Evolutionary conservation across 495 filamentous ascomycete species (phyloP), one percentile per base, ranked within the genome.

Genomic region (Penicillium manginii): DNA sequence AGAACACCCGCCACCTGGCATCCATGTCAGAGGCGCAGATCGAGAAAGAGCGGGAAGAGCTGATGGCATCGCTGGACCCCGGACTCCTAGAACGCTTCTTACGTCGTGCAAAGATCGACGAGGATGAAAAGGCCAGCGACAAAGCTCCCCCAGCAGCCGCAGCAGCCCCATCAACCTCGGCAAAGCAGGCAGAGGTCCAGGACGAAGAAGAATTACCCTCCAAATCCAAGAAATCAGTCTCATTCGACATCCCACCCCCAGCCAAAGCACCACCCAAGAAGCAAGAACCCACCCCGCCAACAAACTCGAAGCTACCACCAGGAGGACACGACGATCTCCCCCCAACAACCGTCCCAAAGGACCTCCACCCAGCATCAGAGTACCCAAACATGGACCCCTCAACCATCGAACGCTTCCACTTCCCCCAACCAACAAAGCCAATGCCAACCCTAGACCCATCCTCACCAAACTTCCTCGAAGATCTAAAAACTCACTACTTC

Each of bases 401-500:
- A 11, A 87, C 89, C 69, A 88, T 91, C 64, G 89, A 88, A 23
- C 74, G 65, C 6, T 81, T 82, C 21, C 78, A 81, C 43, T 77
- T 62, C 58, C 80, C 61, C 54, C 83, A 59, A 60, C 63, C 64
- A 42, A 74, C 62, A 33, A 54, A 59, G 37, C 65, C 63, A 33
- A 79, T 73, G 51, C 88, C 88, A 23, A 85, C 88, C 35, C 88
- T 97, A 53, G 92, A 98, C 72, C 94, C 92, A 0, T 78, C 81
- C 19, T 88, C 89, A 50, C 86, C 91, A 0, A 82, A 88, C 62
- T 98, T 98, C 78, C 87, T 97, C 50, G 71, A 80, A 21, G 85
- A 89, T 57, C 84, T 98, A 10, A 92, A 97, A 79, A 71, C 83
- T 1, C 96, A 93, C 72, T 98, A 94, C 82, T 98, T 96, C 80